Conservation (phyloP, 768 basidiomycete genomes). For the Termitomyces sp. region DNA sequence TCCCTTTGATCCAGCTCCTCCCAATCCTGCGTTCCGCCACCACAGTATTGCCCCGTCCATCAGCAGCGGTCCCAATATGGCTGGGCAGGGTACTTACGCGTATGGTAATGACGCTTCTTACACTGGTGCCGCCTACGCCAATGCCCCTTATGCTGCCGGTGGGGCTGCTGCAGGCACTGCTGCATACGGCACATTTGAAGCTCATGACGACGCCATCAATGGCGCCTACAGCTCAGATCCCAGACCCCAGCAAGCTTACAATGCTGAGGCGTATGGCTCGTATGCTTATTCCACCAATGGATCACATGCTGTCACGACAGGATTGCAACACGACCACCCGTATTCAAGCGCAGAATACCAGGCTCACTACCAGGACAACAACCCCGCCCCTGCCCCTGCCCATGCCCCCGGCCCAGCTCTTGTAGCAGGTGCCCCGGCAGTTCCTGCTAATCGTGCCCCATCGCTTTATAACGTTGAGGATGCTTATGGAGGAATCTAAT, state of each 20-base stretch:
- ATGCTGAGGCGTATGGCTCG: conserved; percentile 39
- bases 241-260: conserved; percentile 30
- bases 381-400: conserved; percentile 1
- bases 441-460: conserved; percentile 16
- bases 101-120: conserved; percentile 11
- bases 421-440: conserved; percentile 19
- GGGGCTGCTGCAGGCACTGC: not conserved
- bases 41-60: conserved; percentile 24
- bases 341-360: conserved; percentile 18
- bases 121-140: not conserved
- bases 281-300: conserved; percentile 33
- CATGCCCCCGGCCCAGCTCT: conserved; percentile 11
- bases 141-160: not conserved
- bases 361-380: conserved; percentile 16
- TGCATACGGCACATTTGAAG: conserved; percentile 22
- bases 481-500: conserved; percentile 33
- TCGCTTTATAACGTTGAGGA: conserved; percentile 24
- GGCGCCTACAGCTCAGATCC: conserved; percentile 40
- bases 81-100: conserved; percentile 34
- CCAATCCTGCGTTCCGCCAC: conserved; percentile 24
- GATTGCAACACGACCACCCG: conserved; percentile 20
- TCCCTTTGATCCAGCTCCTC: conserved; percentile 19
- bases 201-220: conserved; percentile 24
- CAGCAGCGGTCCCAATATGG: conserved; percentile 28
- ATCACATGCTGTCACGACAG: conserved; percentile 24